Conservation (phyloP, 1,284 basidiomycete genomes). For the Ceratobasidium sp. region DNA sequence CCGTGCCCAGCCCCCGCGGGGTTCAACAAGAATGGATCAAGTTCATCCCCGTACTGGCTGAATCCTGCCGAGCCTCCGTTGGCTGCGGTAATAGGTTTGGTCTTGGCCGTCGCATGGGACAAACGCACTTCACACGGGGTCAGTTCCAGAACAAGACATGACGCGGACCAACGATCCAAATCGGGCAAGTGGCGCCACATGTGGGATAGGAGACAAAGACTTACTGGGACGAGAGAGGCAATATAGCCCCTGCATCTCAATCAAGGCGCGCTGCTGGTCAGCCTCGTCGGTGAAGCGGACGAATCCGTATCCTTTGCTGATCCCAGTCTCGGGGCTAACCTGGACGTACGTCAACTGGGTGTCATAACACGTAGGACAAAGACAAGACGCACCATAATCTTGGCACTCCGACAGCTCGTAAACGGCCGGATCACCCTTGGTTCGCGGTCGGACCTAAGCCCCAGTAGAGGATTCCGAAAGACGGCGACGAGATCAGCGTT, state of each 20-base stretch:
- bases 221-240: constrained; percentile 85
- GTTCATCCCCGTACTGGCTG: constrained; percentile 26
- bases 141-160: constrained; percentile 3
- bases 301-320: constrained; percentile 91
- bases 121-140: constrained; percentile 73
- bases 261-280: constrained; percentile 86
- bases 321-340: constrained; percentile 73
- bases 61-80: constrained; percentile 1
- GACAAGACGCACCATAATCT: constrained; percentile 82
- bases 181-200: constrained; percentile 32
- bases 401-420: constrained; percentile 89
- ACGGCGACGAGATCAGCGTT: constrained; percentile 91
- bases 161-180: constrained; percentile 23
- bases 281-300: constrained; percentile 87
- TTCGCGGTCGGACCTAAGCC: constrained; percentile 73
- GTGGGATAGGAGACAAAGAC: constrained; percentile 52
- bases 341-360: not conserved
- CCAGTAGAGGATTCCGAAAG: constrained; percentile 84
- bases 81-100: constrained; percentile 61
- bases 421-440: constrained; percentile 88
- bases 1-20: constrained; percentile 3
- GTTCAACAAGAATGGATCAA: constrained; percentile 30
- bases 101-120: constrained; percentile 88
- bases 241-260: constrained; percentile 90
- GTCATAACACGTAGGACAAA: not conserved